Base-by-base conservation (phyloP, 768 basidiomycete species). In the Fomitopsis pulvina region DNA sequence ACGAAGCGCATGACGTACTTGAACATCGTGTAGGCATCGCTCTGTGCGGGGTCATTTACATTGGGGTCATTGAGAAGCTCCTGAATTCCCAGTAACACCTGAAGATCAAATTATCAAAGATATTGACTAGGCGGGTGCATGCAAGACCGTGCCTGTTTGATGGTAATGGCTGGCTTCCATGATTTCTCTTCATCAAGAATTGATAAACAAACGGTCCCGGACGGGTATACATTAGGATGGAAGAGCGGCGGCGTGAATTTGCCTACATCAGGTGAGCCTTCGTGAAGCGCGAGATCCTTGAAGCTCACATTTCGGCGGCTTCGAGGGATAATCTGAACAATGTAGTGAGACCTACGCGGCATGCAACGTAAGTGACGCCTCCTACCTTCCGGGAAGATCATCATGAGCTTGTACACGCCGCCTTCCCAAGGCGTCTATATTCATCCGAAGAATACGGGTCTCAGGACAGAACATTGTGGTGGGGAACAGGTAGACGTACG, bases 151-250 rank as follows among this genome's bases (percentile, higher is more conserved):
- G 88, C 95, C 78, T 98, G 96, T 68, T 98, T 99, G 71, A 99
- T 93, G 1, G 96, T 98, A 59, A 99, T 97, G 6, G 93, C 90
- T 22, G 96, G 93, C 64, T 97, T 97, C 96, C 96, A 99, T 1
- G 85, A 86, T 66, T 99, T 98, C 69, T 99, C 96, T 64, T 99
- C 96, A 62, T 98, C 95, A 47, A 99, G 71, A 62, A 99, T 99
- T 10, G 94, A 97, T 25, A 99, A 74, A 66, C 95, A 98, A 41
- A 98, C 94, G 18, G 96, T 99, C 22, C 96, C 96, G 26, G 95
- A 98, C 0, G 96, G 96, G 64, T 97, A 99, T 48, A 99, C 94
- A 64, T 98, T 98, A 24, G 95, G 94, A 65, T 99, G 95, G 73
- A 97, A 97, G 43, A 98, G 73, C 29, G 95, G 86, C 2, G 95